Evolutionary conservation across 768 basidiomycete genomes (phyloP).

Genomic region (Agrocybe pediades): DNA sequence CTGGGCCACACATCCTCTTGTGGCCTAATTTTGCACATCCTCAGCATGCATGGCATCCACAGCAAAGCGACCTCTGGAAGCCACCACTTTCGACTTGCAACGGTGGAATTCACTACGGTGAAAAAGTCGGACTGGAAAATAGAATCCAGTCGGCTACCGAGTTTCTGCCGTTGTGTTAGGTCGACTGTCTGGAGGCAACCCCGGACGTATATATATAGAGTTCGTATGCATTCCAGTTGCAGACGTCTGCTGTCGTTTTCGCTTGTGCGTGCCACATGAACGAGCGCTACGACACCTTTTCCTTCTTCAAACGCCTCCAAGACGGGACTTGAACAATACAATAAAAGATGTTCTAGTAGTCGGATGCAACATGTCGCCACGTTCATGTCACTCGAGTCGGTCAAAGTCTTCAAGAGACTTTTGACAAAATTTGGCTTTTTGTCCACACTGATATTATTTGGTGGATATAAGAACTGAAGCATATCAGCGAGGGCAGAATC

Average conservation of each 20-base stretch:
- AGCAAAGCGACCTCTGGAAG: slow-evolving; percentile 35
- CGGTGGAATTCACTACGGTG: slow-evolving; percentile 30
- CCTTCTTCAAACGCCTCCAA: slow-evolving; percentile 31
- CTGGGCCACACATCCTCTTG: slow-evolving; percentile 31
- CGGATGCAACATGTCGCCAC: slow-evolving; percentile 36
- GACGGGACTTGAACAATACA: slow-evolving; percentile 25
- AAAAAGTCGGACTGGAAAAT: slow-evolving; percentile 42
- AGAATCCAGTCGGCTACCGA: slow-evolving; percentile 22
- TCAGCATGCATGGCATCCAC: slow-evolving; percentile 38
- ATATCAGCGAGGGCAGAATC: slow-evolving; percentile 36
- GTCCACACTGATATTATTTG: slow-evolving; percentile 19
- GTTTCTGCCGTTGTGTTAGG: slow-evolving; percentile 11
- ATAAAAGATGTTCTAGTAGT: slow-evolving; percentile 32
- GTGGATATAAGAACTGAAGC: slow-evolving; percentile 38
- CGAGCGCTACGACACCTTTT: slow-evolving; percentile 34
- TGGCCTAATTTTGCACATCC: slow-evolving; percentile 33
- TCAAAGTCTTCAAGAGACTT: slow-evolving; percentile 29
- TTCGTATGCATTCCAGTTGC: slow-evolving; percentile 40
- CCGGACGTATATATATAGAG: slow-evolving; percentile 35
- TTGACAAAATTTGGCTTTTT: slow-evolving; percentile 31
- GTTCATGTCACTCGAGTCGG: slow-evolving; percentile 29
- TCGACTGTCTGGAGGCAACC: slow-evolving; percentile 23
- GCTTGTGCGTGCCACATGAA: slow-evolving; percentile 33
- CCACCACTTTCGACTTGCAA: slow-evolving; percentile 38
- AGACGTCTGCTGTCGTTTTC: slow-evolving; percentile 37